Conservation (phyloP, 2,329 filamentous ascomycete genomes). For the Plectosphaerella plurivora region DNA sequence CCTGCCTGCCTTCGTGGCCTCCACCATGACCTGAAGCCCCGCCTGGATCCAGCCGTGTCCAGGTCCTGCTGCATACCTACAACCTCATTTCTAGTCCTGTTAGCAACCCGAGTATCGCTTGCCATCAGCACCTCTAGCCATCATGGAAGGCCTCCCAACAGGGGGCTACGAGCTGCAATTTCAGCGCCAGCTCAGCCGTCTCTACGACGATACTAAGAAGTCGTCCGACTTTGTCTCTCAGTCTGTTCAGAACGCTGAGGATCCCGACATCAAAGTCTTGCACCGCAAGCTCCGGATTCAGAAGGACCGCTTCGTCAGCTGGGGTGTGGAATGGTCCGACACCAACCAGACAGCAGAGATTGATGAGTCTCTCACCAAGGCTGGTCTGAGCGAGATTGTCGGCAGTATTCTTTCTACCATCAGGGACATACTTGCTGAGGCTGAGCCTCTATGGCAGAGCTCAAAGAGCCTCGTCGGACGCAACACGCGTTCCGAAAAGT, state of each 20-base stretch:
- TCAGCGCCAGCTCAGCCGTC: constrained; percentile 61
- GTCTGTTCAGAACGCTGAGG: constrained; percentile 56
- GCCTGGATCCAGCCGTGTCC: background rate
- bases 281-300: constrained; percentile 77
- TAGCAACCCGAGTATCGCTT: too few species aligned
- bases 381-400: constrained; percentile 71
- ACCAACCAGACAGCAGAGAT: constrained; percentile 65
- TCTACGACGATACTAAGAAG: constrained; percentile 79
- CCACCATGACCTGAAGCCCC: background rate
- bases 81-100: too few species aligned
- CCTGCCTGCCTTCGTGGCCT: too few species aligned
- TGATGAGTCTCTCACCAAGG: constrained; percentile 65
- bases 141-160: constrained; percentile 47
- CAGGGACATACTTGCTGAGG: constrained; percentile 73
- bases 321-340: constrained; percentile 80
- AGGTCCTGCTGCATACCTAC: too few species aligned
- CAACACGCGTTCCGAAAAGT: constrained; percentile 32
- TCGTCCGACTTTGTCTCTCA: constrained; percentile 69
- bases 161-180: constrained; percentile 53
- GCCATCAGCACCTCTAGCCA: too few species aligned
- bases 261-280: constrained; percentile 66
- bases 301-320: constrained; percentile 72
- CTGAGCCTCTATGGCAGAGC: constrained; percentile 65
- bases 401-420: constrained; percentile 76
- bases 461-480: constrained; percentile 42